Conservation (phyloP, 2,329 filamentous ascomycete genomes). For the Penicillium sp. region DNA sequence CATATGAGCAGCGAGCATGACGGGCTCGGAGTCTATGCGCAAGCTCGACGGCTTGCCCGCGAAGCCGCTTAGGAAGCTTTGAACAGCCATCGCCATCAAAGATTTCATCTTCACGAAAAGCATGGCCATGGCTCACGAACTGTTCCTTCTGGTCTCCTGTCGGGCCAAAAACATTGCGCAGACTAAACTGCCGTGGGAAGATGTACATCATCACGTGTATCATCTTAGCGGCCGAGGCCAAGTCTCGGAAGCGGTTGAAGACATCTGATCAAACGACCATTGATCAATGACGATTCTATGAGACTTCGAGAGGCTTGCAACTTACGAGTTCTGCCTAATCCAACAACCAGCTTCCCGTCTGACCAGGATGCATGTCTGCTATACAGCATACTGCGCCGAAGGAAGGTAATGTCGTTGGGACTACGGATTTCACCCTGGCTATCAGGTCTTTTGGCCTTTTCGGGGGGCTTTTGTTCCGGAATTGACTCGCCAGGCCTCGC, state of each 20-base stretch:
- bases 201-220: slow-evolving; percentile 84
- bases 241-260: slow-evolving; percentile 66
- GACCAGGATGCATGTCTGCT: slow-evolving; percentile 71
- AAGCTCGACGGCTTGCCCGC: slow-evolving; percentile 61
- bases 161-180: slow-evolving; percentile 91
- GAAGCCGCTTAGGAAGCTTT: slow-evolving; percentile 54
- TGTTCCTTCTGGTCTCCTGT: slow-evolving; percentile 62
- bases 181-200: slow-evolving; percentile 83
- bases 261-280: slow-evolving; percentile 62
- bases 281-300: background rate
- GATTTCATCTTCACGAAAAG: slow-evolving; percentile 81
- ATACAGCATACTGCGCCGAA: slow-evolving; percentile 85
- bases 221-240: slow-evolving; percentile 53
- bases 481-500: background rate
- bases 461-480: background rate
- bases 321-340: slow-evolving; percentile 79
- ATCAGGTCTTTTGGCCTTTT: background rate
- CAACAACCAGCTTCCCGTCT: slow-evolving; percentile 67
- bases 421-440: slow-evolving; percentile 14
- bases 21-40: slow-evolving; percentile 68
- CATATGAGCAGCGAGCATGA: slow-evolving; percentile 76
- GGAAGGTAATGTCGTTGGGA: slow-evolving; percentile 67
- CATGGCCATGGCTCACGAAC: slow-evolving; percentile 90
- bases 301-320: slow-evolving; percentile 9
- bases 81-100: slow-evolving; percentile 8